A percentile compares a stretch with the other conserved stretches of the same genome.
These are phyloP conservation scores for Calonectria crousiana DNA, from an alignment of 2,329 filamentous ascomycete genomes.

Conservation along the genomic window DNA sequence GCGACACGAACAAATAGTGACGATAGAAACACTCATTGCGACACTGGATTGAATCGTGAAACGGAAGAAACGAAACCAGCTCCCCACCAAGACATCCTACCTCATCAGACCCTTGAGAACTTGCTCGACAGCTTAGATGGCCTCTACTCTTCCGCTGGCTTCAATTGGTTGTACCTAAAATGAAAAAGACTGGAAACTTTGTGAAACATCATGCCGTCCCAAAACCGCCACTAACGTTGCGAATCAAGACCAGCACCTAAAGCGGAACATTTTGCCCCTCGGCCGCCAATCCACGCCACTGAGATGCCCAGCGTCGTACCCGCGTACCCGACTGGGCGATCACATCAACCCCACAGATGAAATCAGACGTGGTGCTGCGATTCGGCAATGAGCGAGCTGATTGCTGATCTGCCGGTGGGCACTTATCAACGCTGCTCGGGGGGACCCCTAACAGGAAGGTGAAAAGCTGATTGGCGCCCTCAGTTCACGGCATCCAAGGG, in stretches of 20 bases:
- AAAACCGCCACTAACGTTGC: background rate
- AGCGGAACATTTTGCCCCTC: background rate
- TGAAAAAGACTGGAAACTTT: background rate
- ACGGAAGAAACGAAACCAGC: too few relatives aligned
- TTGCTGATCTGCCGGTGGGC: constrained; percentile 2
- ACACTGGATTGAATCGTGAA: too few relatives aligned
- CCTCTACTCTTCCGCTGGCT: background rate
- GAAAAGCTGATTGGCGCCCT: constrained; percentile 7
- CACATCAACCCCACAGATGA: background rate
- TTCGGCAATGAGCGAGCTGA: constrained; percentile 2
- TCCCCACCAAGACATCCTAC: background rate
- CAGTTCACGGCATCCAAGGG: background rate
- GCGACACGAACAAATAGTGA: too few relatives aligned
- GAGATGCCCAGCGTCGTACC: background rate
- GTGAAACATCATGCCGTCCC: background rate
- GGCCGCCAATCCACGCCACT: background rate
- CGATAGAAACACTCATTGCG: too few relatives aligned
- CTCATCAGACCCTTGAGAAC: background rate
- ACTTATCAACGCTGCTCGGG: background rate
- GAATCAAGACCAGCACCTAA: background rate
- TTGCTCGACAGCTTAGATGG: background rate
- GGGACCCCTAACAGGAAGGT: constrained; percentile 2
- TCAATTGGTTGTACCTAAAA: background rate
- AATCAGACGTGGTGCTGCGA: background rate
- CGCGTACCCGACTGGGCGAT: background rate